These are phyloP conservation scores for Trichoderma sp. DNA, from an alignment of 2,329 filamentous ascomycete species.

Conservation along the genomic window DNA sequence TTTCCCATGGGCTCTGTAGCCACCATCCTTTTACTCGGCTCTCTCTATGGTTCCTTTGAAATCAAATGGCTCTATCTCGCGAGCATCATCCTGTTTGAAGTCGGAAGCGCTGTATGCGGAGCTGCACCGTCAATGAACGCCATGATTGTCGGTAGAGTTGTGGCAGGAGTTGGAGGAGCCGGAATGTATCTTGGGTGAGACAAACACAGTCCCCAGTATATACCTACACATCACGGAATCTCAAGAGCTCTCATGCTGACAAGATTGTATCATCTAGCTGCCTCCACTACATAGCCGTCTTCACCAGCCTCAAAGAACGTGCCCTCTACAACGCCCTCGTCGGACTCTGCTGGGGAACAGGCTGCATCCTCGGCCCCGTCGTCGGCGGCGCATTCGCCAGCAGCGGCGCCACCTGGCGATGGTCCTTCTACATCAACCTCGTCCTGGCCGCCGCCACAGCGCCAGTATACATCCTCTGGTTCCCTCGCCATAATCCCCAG, in stretches of 20 bases:
- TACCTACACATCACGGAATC: not conserved
- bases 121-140: slow-evolving; percentile 41
- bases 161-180: slow-evolving; percentile 41
- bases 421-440: not conserved
- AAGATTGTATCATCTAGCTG: not conserved
- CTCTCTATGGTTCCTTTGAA: slow-evolving; percentile 34
- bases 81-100: slow-evolving; percentile 25
- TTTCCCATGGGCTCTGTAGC: slow-evolving; percentile 12
- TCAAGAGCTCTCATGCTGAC: not conserved
- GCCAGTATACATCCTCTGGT: not conserved
- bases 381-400: not conserved
- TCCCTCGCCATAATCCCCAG: not conserved
- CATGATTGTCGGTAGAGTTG: slow-evolving; percentile 44
- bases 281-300: slow-evolving; percentile 2
- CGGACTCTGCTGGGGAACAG: not conserved
- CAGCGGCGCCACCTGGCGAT: not conserved
- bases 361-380: not conserved
- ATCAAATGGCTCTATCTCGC: slow-evolving; percentile 14
- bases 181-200: slow-evolving; percentile 34
- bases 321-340: not conserved
- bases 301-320: not conserved
- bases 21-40: not conserved
- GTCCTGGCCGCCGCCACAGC: not conserved
- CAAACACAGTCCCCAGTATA: not conserved
- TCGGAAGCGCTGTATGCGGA: slow-evolving; percentile 37